These are phyloP conservation scores for Hymenoscyphus infarciens DNA, from an alignment of 2,329 filamentous ascomycete genomes.

Conservation along the genomic window DNA sequence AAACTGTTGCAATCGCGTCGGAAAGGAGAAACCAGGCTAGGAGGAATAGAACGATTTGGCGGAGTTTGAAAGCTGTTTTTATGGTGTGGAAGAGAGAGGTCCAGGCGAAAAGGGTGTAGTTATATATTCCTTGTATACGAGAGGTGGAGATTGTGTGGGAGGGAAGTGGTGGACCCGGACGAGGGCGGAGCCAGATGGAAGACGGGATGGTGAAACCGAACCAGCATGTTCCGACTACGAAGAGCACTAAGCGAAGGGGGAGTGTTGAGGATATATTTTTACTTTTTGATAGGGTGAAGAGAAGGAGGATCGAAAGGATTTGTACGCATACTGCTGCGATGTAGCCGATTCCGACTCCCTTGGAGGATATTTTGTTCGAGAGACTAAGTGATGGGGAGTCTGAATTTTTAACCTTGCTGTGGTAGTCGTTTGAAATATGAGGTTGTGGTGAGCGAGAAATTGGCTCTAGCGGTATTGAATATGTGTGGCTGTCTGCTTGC, in stretches of 20 bases:
- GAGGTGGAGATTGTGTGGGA: slow-evolving; percentile 20
- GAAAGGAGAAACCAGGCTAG: slow-evolving; percentile 91
- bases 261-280: slow-evolving; percentile 66
- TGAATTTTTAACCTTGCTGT: slow-evolving; percentile 35
- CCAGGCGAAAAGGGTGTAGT: slow-evolving; percentile 82
- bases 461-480: slow-evolving; percentile 19
- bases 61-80: slow-evolving; percentile 64
- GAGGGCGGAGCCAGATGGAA: slow-evolving; percentile 76
- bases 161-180: slow-evolving; percentile 75
- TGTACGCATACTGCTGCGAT: slow-evolving; percentile 81
- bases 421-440: neutral
- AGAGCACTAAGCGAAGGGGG: slow-evolving; percentile 79
- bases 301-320: slow-evolving; percentile 71
- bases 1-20: slow-evolving; percentile 90
- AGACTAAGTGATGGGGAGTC: slow-evolving; percentile 68
- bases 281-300: slow-evolving; percentile 48
- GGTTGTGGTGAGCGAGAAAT: slow-evolving; percentile 10
- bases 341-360: slow-evolving; percentile 92
- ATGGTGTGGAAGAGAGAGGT: slow-evolving; percentile 76
- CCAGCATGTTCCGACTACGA: slow-evolving; percentile 87
- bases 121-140: slow-evolving; percentile 47
- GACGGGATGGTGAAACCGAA: slow-evolving; percentile 81
- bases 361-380: slow-evolving; percentile 85
- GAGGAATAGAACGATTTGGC: slow-evolving; percentile 74
- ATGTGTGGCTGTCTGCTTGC: slow-evolving; percentile 6